Evolutionary conservation across 352 stramenopile genomes (phyloP).

Genomic region (Phytopythium aichiense): DNA sequence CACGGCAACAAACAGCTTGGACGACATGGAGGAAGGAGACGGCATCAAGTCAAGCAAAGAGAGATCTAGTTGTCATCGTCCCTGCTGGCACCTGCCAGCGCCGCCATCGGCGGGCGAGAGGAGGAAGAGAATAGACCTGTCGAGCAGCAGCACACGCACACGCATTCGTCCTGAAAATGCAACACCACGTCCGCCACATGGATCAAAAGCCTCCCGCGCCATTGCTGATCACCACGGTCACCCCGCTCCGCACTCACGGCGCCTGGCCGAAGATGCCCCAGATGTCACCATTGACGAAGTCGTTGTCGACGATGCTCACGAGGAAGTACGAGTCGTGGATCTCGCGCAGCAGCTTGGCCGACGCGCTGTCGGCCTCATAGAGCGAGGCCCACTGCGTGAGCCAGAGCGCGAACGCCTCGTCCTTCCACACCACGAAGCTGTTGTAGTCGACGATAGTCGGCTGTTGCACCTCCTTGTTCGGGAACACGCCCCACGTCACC

Average conservation of each 20-base stretch:
- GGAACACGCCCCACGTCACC: conserved; percentile 98
- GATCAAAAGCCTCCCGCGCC: background rate
- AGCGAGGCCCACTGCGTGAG: conserved; percentile 94
- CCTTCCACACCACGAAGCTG: conserved; percentile 95
- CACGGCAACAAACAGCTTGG: no score
- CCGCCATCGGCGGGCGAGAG: background rate
- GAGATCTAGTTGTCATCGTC: conserved; percentile 7
- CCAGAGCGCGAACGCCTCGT: conserved; percentile 98
- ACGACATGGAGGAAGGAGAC: background rate
- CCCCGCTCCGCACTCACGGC: background rate
- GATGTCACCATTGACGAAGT: conserved; percentile 91
- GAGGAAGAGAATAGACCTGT: conserved; percentile 7
- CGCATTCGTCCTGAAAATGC: background rate
- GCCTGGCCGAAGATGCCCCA: conserved; percentile 63
- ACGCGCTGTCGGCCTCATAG: conserved; percentile 91
- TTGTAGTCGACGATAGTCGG: conserved; percentile 97
- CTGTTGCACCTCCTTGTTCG: conserved; percentile 95
- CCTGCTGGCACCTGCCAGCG: background rate
- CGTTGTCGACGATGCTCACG: conserved; percentile 98
- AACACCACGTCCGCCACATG: background rate
- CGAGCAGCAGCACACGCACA: background rate
- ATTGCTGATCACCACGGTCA: no score
- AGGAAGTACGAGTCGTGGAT: conserved; percentile 98
- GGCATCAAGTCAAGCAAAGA: background rate
- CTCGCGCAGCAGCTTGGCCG: conserved; percentile 90